phyloP scores from a whole-genome alignment of 2,329 filamentous ascomycete genomes.

The Dendryphion nanum region DNA sequence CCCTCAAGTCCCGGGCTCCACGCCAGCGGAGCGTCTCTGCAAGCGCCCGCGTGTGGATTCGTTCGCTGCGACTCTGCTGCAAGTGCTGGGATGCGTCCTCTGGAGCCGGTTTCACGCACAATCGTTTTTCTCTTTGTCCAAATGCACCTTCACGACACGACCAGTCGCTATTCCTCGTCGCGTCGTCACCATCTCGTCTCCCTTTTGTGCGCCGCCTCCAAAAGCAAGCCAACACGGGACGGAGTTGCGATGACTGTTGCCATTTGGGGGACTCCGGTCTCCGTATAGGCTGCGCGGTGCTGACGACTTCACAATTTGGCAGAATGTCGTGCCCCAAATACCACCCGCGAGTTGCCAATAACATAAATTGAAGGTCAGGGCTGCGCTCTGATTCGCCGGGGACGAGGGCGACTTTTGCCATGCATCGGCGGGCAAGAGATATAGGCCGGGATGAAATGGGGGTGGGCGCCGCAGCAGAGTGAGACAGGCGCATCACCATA shows the following conservation, averaged over 20 bases:
- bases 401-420: constrained; percentile 9
- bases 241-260: constrained; percentile 15
- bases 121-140: too few relatives aligned
- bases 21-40: constrained; percentile 17
- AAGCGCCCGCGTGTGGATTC: constrained; percentile 17
- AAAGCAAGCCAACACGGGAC: constrained; percentile 6
- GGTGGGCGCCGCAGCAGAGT: constrained; percentile 15
- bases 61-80: constrained; percentile 20
- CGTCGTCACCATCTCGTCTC: constrained; percentile 3
- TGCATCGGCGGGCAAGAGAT: constrained; percentile 2
- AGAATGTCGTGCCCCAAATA: constrained; percentile 16
- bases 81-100: constrained; percentile 17
- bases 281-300: constrained; percentile 16
- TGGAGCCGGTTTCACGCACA: constrained; percentile 28
- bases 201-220: constrained; percentile 1
- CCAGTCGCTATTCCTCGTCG: constrained; percentile 1
- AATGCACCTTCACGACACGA: too few relatives aligned
- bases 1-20: constrained; percentile 13
- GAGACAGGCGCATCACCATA: constrained; percentile 25
- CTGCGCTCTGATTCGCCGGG: constrained; percentile 9
- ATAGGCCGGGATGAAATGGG: constrained; percentile 18
- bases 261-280: constrained; percentile 10
- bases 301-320: constrained; percentile 19
- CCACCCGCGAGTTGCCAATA: constrained; percentile 24
- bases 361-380: constrained; percentile 16